These are phyloP conservation scores for Cylindricascospora bacillispora DNA, from an alignment of 1,139 yeast genomes.

Conservation along the genomic window DNA sequence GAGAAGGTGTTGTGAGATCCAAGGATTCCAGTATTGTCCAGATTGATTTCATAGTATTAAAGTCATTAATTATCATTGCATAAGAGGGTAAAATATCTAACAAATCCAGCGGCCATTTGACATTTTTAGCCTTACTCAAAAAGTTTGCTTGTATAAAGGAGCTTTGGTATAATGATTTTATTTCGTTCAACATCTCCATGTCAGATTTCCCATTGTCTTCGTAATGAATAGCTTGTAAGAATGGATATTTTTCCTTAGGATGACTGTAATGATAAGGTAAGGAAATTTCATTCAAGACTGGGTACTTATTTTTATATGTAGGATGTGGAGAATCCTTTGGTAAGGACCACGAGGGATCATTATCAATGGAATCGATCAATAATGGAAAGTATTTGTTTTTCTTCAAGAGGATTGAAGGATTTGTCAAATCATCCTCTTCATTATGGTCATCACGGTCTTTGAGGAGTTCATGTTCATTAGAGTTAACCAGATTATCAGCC, in stretches of 20 bases:
- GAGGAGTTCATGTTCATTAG: neutral
- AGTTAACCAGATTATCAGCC: conserved; percentile 1
- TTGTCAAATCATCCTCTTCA: conserved; percentile 8
- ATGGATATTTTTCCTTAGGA: conserved; percentile 12
- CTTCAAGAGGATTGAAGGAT: conserved; percentile 18
- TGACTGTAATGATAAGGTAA: conserved; percentile 17
- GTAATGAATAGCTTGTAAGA: conserved; percentile 19
- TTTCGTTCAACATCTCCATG: conserved; percentile 20
- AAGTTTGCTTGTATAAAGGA: conserved; percentile 14
- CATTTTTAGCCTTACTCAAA: neutral
- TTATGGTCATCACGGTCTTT: conserved; percentile 1
- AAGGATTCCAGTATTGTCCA: conserved; percentile 31
- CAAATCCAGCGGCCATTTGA: conserved; percentile 24
- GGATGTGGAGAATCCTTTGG: conserved; percentile 5
- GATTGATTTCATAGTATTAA: neutral
- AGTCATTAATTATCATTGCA: neutral
- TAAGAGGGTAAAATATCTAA: conserved; percentile 45
- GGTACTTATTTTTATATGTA: conserved; percentile 20
- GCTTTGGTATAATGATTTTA: conserved; percentile 8
- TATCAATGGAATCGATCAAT: conserved; percentile 11
- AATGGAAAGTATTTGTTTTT: conserved; percentile 30
- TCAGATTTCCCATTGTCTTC: neutral
- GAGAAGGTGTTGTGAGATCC: conserved; percentile 18
- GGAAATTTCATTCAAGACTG: conserved; percentile 25
- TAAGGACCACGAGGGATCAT: conserved; percentile 1